Conservation (phyloP, 495 filamentous ascomycete species). For the Chlorociboria aeruginascens region DNA sequence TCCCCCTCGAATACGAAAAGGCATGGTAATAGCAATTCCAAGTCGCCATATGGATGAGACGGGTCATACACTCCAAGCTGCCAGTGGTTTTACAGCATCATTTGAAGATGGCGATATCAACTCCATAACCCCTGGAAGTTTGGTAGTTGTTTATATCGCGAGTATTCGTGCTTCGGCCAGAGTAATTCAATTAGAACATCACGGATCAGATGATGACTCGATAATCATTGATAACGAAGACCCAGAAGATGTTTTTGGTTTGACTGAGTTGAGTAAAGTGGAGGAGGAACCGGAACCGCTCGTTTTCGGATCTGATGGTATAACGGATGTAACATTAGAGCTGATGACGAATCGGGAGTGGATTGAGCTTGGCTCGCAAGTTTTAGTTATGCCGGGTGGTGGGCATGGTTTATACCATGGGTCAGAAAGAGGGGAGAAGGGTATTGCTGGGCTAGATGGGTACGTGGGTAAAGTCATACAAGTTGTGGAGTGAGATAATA, state of each 20-base stretch:
- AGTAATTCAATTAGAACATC: constrained; percentile 3
- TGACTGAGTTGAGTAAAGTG: constrained; percentile 42
- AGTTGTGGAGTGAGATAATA: constrained; percentile 29
- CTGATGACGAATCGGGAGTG: constrained; percentile 71
- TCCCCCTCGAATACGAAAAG: constrained; percentile 55
- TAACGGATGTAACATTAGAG: constrained; percentile 59
- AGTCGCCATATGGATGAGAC: constrained; percentile 37
- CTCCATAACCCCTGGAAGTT: constrained; percentile 32
- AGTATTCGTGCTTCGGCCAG: constrained; percentile 70
- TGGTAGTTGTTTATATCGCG: constrained; percentile 73
- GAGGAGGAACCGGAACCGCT: constrained; percentile 23
- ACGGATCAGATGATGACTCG: neutral
- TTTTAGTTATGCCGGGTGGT: constrained; percentile 64
- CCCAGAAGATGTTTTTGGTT: constrained; percentile 50
- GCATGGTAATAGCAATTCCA: constrained; percentile 63
- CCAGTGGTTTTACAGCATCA: constrained; percentile 38
- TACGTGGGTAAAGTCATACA: constrained; percentile 52
- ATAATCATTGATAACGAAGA: constrained; percentile 23
- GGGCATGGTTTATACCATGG: constrained; percentile 34
- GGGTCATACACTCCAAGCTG: constrained; percentile 38
- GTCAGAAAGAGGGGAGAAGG: constrained; percentile 40
- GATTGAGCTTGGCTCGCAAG: constrained; percentile 67
- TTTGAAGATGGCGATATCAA: constrained; percentile 29
- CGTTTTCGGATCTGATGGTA: constrained; percentile 23
- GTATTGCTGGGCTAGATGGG: constrained; percentile 50